A percentile compares a stretch with the other conserved stretches of the same genome.
Evolutionary conservation across 352 stramenopile species (phyloP).

Genomic region (Pythium brachiatum): DNA sequence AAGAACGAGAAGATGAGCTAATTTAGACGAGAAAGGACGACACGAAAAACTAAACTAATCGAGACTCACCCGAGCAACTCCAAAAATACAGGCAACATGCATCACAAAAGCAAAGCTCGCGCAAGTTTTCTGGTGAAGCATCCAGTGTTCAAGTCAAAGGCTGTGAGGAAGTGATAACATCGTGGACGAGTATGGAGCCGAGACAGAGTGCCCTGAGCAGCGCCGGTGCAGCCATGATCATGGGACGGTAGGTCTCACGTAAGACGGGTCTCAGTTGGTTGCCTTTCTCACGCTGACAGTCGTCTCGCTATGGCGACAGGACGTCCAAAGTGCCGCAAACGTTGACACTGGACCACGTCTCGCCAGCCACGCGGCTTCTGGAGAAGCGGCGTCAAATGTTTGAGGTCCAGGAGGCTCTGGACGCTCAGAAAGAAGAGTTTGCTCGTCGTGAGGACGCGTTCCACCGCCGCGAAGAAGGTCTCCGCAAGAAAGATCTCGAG

Average conservation of each 20-base stretch:
- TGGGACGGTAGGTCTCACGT: conserved; percentile 39
- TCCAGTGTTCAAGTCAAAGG: background rate
- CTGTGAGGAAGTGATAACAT: background rate
- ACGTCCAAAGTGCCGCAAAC: conserved; percentile 79
- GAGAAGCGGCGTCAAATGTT: conserved; percentile 96
- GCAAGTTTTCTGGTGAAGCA: background rate
- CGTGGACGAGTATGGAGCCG: conserved; percentile 39
- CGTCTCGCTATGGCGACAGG: background rate
- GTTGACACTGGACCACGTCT: conserved; percentile 91
- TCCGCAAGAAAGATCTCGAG: conserved; percentile 93
- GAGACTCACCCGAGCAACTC: background rate
- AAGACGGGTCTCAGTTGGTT: background rate
- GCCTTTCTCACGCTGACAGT: background rate
- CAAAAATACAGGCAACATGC: conserved; percentile 1
- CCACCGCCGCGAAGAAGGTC: conserved; percentile 88
- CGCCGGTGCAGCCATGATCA: conserved; percentile 65
- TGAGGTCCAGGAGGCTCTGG: conserved; percentile 92
- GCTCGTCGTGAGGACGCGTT: conserved; percentile 89
- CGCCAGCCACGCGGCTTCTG: conserved; percentile 88
- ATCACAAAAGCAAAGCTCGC: background rate
- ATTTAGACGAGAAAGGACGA: background rate
- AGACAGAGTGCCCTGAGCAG: conserved; percentile 52
- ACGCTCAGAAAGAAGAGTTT: conserved; percentile 94
- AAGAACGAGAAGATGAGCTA: conserved; percentile 46
- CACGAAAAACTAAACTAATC: background rate